Evolutionary conservation across 768 basidiomycete species (phyloP), one percentile per base, ranked within the genome.

Genomic region (Cyclocybe aegerita): DNA sequence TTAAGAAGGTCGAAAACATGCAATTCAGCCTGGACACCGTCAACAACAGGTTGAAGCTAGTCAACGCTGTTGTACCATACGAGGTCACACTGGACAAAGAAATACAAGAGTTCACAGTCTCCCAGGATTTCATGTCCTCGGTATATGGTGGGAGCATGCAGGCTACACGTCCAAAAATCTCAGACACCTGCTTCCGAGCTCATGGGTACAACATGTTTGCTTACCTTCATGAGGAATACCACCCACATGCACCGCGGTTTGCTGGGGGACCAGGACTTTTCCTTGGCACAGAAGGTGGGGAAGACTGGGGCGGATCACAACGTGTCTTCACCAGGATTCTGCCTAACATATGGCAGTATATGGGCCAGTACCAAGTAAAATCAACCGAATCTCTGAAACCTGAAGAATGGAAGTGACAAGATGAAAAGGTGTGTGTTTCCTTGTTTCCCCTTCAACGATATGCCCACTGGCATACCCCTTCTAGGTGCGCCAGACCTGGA

Each of bases 81-180:
- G 55, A 57, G 0, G 60, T 70, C 38, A 37, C 60, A 0, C 57
- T 72, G n/a, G 48, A 61, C 10, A 61, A 57, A 23, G 42, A 38
- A 6, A 61, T 57, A 4, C 57, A 57, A 7, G 63, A 72, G 29
- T 50, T 57, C 17, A 64, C 63, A 2, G 65, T 71, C 5, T 52
- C 59, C 0, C 67, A 71, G 1, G 15, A 39, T 1, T 64, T 71
- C 43, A 60, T 74, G 45, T 62, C 64, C 2, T n/a, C 55, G 1
- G 48, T 50, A 2, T 76, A 69, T 48, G 74, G 72, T 11, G 73
- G 74, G 2, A 70, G 60, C 48, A 17, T 51, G 4, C 67, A 69
- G 44, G 56, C 53, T 3, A 67, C 65, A 1, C 62, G 57, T 38
- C 70, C 71, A 0, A 39, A 11, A 0, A 67, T 68, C 9, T 30